Conservation (phyloP, 768 basidiomycete species). For the Auricularia heimuer region DNA sequence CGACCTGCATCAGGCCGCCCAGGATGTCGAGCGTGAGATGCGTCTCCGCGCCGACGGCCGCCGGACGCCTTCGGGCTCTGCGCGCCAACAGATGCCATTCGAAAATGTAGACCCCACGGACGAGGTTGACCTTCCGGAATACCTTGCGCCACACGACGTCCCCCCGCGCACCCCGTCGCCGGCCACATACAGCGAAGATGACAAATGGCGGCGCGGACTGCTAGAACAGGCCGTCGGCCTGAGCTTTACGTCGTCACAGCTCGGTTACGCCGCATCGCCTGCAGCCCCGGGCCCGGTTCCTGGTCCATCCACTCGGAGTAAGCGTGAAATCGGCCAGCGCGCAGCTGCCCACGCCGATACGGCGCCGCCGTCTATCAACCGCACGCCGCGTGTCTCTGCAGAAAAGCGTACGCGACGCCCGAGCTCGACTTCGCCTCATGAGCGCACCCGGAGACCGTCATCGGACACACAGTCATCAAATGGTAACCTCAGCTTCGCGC, state of each 20-base stretch:
- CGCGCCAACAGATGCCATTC: constrained; percentile 17
- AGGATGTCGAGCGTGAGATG: constrained; percentile 56
- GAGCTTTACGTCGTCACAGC: constrained; percentile 9
- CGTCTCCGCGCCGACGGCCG: constrained; percentile 34
- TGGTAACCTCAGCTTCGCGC: background rate
- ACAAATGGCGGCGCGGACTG: constrained; percentile 67
- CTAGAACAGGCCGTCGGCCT: constrained; percentile 68
- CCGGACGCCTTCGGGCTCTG: background rate
- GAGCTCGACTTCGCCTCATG: background rate
- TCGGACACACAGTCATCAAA: background rate
- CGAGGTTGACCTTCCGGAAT: constrained; percentile 53
- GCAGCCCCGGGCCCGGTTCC: constrained; percentile 2
- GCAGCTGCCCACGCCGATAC: constrained; percentile 29
- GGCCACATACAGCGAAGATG: constrained; percentile 39
- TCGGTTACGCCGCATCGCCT: background rate
- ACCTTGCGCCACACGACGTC: background rate
- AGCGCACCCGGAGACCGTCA: background rate
- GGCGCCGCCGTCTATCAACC: constrained; percentile 7
- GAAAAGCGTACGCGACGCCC: background rate
- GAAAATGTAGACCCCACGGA: constrained; percentile 78
- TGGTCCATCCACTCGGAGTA: constrained; percentile 18
- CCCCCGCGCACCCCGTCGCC: background rate
- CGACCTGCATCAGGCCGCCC: constrained; percentile 58
- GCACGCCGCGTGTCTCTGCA: background rate
- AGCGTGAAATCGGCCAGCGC: constrained; percentile 30